Percentiles rank a stretch among this genome's conserved stretches.
These are phyloP conservation scores for Trypanosoma theileri DNA, from an alignment of 208 protist genomes.

Conservation along the genomic window DNA sequence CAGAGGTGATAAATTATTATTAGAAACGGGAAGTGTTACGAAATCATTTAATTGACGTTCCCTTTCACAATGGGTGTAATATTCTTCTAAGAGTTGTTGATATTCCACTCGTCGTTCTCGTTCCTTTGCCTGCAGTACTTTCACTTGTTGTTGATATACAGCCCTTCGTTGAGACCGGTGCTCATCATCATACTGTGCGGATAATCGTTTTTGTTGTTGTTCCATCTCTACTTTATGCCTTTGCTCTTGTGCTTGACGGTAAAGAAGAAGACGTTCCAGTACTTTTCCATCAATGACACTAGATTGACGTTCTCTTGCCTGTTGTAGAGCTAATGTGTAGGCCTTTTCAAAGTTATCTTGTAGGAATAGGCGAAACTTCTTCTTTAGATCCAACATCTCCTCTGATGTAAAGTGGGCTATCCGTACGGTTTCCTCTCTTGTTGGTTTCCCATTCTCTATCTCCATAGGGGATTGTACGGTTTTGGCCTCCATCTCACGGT, in stretches of 20 bases:
- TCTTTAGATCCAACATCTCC: not conserved
- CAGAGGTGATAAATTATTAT: not conserved
- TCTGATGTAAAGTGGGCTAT: not conserved
- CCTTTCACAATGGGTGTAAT: not conserved
- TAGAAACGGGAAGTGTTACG: no score
- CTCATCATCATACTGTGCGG: not conserved
- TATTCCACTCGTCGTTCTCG: constrained; percentile 2
- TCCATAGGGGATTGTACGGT: not conserved
- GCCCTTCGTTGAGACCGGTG: not conserved
- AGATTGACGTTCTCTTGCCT: not conserved
- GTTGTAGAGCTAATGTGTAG: constrained; percentile 3
- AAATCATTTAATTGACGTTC: not conserved
- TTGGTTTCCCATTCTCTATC: not conserved
- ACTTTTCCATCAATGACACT: not conserved
- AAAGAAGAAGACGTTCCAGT: not conserved
- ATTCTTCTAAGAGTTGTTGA: not conserved
- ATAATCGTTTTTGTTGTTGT: not conserved
- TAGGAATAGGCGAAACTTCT: not conserved
- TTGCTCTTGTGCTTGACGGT: not conserved
- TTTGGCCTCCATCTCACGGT: no score
- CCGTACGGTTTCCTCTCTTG: not conserved
- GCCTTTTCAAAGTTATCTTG: constrained; percentile 7
- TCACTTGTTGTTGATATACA: not conserved
- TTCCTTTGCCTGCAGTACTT: not conserved
- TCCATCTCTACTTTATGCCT: not conserved